These are phyloP conservation scores for Lentinula sp. DNA, from an alignment of 768 basidiomycete genomes.

Conservation along the genomic window DNA sequence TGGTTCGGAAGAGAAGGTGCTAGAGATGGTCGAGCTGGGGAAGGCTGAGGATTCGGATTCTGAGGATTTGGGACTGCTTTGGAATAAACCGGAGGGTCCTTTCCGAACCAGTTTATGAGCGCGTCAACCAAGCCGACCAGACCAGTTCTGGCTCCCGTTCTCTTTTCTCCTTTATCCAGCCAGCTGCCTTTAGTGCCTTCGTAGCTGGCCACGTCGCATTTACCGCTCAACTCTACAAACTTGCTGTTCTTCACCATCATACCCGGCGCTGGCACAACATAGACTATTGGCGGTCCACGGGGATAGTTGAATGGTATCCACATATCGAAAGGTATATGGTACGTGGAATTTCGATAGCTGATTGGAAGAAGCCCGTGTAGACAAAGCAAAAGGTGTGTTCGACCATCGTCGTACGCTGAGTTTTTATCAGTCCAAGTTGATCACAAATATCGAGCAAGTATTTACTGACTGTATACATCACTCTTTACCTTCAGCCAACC, in stretches of 20 bases:
- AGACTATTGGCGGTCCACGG: conserved; percentile 71
- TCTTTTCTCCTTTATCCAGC: conserved; percentile 83
- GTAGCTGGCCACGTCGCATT: conserved; percentile 60
- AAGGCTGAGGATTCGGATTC: conserved; percentile 10
- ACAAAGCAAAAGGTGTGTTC: conserved; percentile 86
- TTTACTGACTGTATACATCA: neutral
- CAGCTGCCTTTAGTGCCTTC: conserved; percentile 24
- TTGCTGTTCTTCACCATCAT: conserved; percentile 82
- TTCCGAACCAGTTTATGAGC: conserved; percentile 79
- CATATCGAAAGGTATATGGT: conserved; percentile 90
- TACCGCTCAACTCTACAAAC: conserved; percentile 76
- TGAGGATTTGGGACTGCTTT: conserved; percentile 45
- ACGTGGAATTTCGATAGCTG: conserved; percentile 61
- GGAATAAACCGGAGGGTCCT: conserved; percentile 84
- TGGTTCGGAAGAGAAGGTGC: conserved; percentile 12
- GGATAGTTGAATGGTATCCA: conserved; percentile 90
- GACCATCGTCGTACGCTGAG: conserved; percentile 84
- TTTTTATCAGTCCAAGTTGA: conserved; percentile 20
- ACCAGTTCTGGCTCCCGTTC: conserved; percentile 53
- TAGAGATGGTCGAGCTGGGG: conserved; percentile 20
- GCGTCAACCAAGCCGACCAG: conserved; percentile 67
- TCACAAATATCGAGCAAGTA: conserved; percentile 6
- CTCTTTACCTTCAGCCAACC: conserved; percentile 2
- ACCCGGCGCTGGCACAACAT: conserved; percentile 86
- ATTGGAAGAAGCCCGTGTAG: conserved; percentile 91